Base-by-base conservation (phyloP, 2,329 filamentous ascomycete genomes). In the Fusarium xylarioides region DNA sequence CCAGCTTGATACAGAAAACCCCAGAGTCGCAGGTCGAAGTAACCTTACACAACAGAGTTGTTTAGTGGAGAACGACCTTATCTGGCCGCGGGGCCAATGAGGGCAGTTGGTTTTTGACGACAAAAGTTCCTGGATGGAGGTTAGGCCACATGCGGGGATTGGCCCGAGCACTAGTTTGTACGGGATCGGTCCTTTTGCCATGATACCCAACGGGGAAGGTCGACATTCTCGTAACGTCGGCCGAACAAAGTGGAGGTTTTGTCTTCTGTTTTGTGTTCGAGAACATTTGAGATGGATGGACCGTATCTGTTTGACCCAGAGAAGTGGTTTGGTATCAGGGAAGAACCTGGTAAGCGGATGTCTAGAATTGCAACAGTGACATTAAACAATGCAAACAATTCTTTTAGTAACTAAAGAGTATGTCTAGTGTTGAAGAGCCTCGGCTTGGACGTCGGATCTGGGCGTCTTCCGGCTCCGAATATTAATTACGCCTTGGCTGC, bases 171-270 rank as follows among this genome's bases (percentile, higher is more conserved):
- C 66, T 69, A 69, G 53, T 21, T 38, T 37, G n/a, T 21, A 37
- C 23, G 34, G 52, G 42, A 43, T 71, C 71, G 71, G 71, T 66
- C 71, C 71, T 73, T 68, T 68, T 73, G 66, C 66, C 53, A 58
- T 66, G 62, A 42, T 35, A 21, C 71, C 57, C 35, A 74, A 73
- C 66, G 46, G 40, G 71, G 71, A 67, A 73, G 71, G 71, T 73
- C 30, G 28, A 37, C 47, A 26, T 32, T 52, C 34, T 49, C 18
- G 34, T 38, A 56, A 26, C 57, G 62, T 67, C 68, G 62, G 68
- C 56, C 62, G 67, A 70, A 19, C 26, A 42, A 34, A 38, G 23
- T 32, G 18, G 26, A 54, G 18, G 26, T 19, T 35, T 21, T 26
- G 40, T 10, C 47, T 40, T 54, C 34, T 54, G 23, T 26, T 2